Percentiles rank a stretch among this genome's conserved stretches.
phyloP scores from a whole-genome alignment of 495 filamentous ascomycete species.

The Usnea hakonensis region DNA sequence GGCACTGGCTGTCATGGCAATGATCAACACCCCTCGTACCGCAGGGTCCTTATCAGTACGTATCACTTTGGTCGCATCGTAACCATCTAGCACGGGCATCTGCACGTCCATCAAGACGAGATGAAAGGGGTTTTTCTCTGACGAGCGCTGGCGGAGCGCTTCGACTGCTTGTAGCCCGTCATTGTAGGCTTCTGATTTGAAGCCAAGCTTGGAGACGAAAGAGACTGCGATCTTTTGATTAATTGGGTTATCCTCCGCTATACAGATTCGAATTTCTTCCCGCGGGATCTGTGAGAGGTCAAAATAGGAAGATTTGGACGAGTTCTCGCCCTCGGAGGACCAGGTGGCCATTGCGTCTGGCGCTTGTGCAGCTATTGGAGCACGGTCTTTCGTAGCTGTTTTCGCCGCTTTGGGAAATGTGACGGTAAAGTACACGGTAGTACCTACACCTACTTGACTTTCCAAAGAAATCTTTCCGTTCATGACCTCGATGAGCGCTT shows the following conservation, averaged over 20 bases:
- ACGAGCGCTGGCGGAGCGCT: slow-evolving; percentile 62
- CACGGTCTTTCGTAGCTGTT: slow-evolving; percentile 31
- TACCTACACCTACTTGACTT: slow-evolving; percentile 64
- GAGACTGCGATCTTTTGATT: slow-evolving; percentile 88
- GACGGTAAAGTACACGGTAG: slow-evolving; percentile 78
- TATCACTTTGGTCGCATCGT: slow-evolving; percentile 77
- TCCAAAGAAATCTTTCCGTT: slow-evolving; percentile 76
- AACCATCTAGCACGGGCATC: slow-evolving; percentile 92
- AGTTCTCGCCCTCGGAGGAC: slow-evolving; percentile 39
- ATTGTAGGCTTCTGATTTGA: slow-evolving; percentile 73
- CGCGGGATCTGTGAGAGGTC: slow-evolving; percentile 65
- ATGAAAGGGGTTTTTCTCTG: slow-evolving; percentile 58
- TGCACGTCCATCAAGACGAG: slow-evolving; percentile 92
- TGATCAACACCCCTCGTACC: slow-evolving; percentile 71
- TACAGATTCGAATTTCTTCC: slow-evolving; percentile 72
- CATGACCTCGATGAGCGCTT: slow-evolving; percentile 87
- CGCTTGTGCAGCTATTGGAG: slow-evolving; percentile 30
- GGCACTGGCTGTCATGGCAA: slow-evolving; percentile 88
- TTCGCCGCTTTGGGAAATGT: slow-evolving; percentile 70
- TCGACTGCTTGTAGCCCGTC: slow-evolving; percentile 83
- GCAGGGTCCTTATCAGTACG: slow-evolving; percentile 63
- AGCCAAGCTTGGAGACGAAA: slow-evolving; percentile 76
- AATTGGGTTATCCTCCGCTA: slow-evolving; percentile 87
- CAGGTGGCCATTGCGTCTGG: slow-evolving; percentile 47
- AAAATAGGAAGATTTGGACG: slow-evolving; percentile 33